These are phyloP conservation scores for Ophiostoma tasmaniense DNA, from an alignment of 2,329 filamentous ascomycete genomes.

Conservation along the genomic window DNA sequence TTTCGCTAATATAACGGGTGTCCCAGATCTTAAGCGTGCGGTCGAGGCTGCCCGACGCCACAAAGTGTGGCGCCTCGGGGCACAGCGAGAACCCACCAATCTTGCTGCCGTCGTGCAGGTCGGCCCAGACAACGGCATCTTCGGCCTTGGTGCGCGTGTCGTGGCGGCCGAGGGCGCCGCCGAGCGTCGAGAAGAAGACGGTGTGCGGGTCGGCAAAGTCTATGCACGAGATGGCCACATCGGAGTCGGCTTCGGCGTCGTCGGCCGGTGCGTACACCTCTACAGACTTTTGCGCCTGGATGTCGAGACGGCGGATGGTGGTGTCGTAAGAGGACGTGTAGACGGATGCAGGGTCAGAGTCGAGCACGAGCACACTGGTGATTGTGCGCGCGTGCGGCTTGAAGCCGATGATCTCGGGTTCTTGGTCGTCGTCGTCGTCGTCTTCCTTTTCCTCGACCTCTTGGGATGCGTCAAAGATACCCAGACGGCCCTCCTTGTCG, in stretches of 20 bases:
- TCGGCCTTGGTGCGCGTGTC: constrained; percentile 55
- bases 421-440: constrained; percentile 54
- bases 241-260: constrained; percentile 42
- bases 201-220: constrained; percentile 71
- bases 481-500: constrained; percentile 85
- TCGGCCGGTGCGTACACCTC: constrained; percentile 73
- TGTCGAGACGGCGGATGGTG: constrained; percentile 77
- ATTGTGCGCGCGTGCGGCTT: constrained; percentile 89
- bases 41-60: constrained; percentile 85
- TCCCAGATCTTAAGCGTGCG: constrained; percentile 91
- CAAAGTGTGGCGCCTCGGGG: constrained; percentile 67
- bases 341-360: constrained; percentile 62
- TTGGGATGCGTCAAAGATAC: constrained; percentile 83
- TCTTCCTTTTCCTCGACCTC: constrained; percentile 42
- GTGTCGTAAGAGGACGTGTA: constrained; percentile 90
- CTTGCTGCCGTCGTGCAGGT: constrained; percentile 72
- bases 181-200: constrained; percentile 79
- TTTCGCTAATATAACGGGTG: constrained; percentile 47
- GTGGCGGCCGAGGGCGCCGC: constrained; percentile 71
- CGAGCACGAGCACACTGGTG: constrained; percentile 70
- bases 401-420: constrained; percentile 78
- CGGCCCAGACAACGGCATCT: constrained; percentile 56
- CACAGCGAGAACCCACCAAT: constrained; percentile 89
- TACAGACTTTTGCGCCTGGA: constrained; percentile 68
- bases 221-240: constrained; percentile 74